These are phyloP conservation scores for Escovopsis sp. DNA, from an alignment of 2,329 filamentous ascomycete species.

Conservation along the genomic window DNA sequence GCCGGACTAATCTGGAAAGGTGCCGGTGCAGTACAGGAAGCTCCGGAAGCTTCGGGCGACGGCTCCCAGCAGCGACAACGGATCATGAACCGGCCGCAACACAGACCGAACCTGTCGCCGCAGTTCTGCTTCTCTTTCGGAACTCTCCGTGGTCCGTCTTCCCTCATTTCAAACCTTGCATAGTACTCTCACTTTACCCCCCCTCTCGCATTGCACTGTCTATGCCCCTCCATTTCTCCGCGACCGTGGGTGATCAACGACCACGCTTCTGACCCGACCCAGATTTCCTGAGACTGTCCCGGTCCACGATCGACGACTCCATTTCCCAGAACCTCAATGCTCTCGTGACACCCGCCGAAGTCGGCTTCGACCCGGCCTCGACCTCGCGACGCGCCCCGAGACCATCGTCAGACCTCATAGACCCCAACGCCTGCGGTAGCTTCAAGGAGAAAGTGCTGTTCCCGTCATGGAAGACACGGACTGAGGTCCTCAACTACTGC, in stretches of 20 bases:
- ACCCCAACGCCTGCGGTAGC: slow-evolving; percentile 44
- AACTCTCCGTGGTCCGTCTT: slow-evolving; percentile 46
- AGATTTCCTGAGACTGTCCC: slow-evolving; percentile 87
- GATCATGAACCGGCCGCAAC: slow-evolving; percentile 32
- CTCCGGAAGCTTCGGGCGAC: slow-evolving; percentile 22
- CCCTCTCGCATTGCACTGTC: no score
- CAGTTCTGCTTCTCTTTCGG: slow-evolving; percentile 67
- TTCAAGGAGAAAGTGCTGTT: slow-evolving; percentile 75
- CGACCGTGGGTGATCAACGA: background rate
- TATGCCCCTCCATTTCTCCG: no score
- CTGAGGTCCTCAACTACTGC: slow-evolving; percentile 80
- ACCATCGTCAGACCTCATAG: slow-evolving; percentile 38
- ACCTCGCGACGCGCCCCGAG: slow-evolving; percentile 49
- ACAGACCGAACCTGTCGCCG: slow-evolving; percentile 44
- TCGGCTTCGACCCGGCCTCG: slow-evolving; percentile 65
- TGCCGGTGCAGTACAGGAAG: slow-evolving; percentile 24
- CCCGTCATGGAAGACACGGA: slow-evolving; percentile 72
- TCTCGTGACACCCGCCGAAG: slow-evolving; percentile 57
- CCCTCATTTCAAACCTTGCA: no score
- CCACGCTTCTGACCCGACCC: slow-evolving; percentile 1
- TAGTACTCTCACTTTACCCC: no score
- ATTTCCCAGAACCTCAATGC: slow-evolving; percentile 91
- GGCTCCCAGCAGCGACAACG: slow-evolving; percentile 16
- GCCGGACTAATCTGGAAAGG: slow-evolving; percentile 35
- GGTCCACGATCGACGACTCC: slow-evolving; percentile 76